phyloP scores from a whole-genome alignment of 441 rosid species.

The Adansonia madagascariensis region DNA sequence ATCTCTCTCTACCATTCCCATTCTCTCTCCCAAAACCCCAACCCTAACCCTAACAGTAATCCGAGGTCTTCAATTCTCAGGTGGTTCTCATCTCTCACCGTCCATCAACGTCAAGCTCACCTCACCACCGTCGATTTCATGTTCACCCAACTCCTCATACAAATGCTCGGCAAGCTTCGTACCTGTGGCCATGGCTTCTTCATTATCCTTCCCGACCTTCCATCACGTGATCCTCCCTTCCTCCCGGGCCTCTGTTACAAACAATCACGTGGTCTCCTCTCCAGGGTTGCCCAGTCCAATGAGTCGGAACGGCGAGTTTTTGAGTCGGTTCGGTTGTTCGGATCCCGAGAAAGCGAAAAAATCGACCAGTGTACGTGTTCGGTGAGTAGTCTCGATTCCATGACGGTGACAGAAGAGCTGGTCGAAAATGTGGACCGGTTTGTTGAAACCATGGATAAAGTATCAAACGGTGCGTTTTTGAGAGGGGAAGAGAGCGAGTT shows the following conservation, averaged over 20 bases:
- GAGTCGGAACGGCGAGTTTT: constrained; percentile 53
- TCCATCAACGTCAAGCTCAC: constrained; percentile 77
- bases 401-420: constrained; percentile 64
- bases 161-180: constrained; percentile 71
- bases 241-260: constrained; percentile 85
- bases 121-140: constrained; percentile 68
- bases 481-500: constrained; percentile 78
- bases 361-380: constrained; percentile 60
- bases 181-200: constrained; percentile 70
- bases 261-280: constrained; percentile 73
- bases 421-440: constrained; percentile 66
- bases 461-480: constrained; percentile 73
- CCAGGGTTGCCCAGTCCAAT: constrained; percentile 67
- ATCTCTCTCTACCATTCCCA: constrained; percentile 81
- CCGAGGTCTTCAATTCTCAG: constrained; percentile 71
- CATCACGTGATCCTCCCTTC: constrained; percentile 46
- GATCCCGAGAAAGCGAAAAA: constrained; percentile 68
- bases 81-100: constrained; percentile 85
- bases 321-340: constrained; percentile 66
- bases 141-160: constrained; percentile 64
- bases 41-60: constrained; percentile 34
- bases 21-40: constrained; percentile 36
- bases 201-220: constrained; percentile 87
- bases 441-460: constrained; percentile 68
- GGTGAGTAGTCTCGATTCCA: constrained; percentile 57